Conservation (phyloP, 208 protist genomes). For the Trypanosoma vivax region DNA sequence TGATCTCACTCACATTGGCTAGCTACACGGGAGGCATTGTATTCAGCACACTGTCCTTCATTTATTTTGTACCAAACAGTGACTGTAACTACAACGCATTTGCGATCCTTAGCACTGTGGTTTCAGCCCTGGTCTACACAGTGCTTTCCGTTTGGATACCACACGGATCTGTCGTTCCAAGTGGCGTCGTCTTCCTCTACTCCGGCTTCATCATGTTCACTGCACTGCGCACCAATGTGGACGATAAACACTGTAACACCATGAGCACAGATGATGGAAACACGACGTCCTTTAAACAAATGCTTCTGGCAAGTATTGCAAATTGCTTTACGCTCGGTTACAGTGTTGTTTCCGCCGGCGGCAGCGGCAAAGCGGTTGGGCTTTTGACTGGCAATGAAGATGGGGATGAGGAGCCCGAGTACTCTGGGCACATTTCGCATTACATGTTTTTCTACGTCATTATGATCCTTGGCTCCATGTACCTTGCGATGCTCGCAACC, state of each 20-base stretch:
- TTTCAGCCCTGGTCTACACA: conserved; percentile 70
- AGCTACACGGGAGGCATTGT: conserved; percentile 41
- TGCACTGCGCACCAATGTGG: conserved; percentile 68
- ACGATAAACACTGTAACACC: conserved; percentile 64
- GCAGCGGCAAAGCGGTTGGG: conserved; percentile 47
- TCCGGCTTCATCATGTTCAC: conserved; percentile 78
- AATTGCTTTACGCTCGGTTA: conserved; percentile 70
- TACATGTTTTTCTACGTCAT: conserved; percentile 93
- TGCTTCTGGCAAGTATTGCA: conserved; percentile 49
- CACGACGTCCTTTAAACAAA: conserved; percentile 35
- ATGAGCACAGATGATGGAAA: conserved; percentile 20
- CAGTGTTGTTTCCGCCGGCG: conserved; percentile 66
- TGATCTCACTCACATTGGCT: conserved; percentile 46
- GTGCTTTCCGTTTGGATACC: conserved; percentile 79
- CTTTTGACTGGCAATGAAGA: conserved; percentile 58
- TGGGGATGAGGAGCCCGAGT: conserved; percentile 72
- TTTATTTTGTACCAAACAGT: conserved; percentile 66
- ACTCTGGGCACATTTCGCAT: conserved; percentile 66
- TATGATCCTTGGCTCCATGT: conserved; percentile 93
- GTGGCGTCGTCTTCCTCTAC: conserved; percentile 89
- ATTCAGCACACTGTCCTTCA: conserved; percentile 46
- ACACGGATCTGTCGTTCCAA: conserved; percentile 88
- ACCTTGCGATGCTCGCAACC: conserved; percentile 89
- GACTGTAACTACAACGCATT: conserved; percentile 85
- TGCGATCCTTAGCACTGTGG: conserved; percentile 71